Conservation (phyloP, 1,284 basidiomycete genomes). For the Melampsora larici-populina region DNA sequence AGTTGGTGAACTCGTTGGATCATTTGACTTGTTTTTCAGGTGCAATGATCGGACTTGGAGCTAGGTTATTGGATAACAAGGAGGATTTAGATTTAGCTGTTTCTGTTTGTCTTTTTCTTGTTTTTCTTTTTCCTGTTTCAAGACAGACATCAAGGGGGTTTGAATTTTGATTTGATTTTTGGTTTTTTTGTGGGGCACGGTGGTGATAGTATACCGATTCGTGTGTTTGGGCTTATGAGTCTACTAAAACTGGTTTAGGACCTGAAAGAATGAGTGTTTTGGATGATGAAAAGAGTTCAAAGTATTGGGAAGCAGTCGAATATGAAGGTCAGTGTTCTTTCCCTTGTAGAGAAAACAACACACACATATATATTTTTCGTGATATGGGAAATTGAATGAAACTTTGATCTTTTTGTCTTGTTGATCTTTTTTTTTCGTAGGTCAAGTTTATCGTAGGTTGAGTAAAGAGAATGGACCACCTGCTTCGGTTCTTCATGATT, state of each 20-base stretch:
- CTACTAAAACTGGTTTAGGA: conserved; percentile 4
- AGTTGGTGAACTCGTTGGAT: conserved; percentile 48
- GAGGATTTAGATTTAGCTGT: conserved; percentile 54
- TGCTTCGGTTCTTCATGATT: background rate
- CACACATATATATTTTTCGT: no score
- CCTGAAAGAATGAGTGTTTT: conserved; percentile 1
- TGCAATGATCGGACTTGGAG: conserved; percentile 60
- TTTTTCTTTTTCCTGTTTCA: background rate
- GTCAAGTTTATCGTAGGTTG: no score
- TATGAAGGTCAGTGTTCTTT: background rate
- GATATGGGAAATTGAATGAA: background rate
- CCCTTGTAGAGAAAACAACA: background rate
- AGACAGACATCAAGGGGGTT: no score
- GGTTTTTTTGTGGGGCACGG: no score
- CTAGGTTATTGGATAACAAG: conserved; percentile 56
- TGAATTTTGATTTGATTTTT: no score
- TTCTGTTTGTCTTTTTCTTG: conserved; percentile 15
- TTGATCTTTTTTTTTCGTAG: no score
- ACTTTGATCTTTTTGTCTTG: background rate
- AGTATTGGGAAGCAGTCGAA: background rate
- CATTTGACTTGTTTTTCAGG: conserved; percentile 60
- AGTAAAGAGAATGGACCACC: conserved; percentile 28
- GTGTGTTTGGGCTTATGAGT: background rate
- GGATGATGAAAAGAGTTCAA: background rate
- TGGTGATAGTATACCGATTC: background rate